Percentiles rank a stretch among this genome's conserved stretches.
phyloP scores from a whole-genome alignment of 805 yeast genomes.

The Yamadazyma phyllophila region DNA sequence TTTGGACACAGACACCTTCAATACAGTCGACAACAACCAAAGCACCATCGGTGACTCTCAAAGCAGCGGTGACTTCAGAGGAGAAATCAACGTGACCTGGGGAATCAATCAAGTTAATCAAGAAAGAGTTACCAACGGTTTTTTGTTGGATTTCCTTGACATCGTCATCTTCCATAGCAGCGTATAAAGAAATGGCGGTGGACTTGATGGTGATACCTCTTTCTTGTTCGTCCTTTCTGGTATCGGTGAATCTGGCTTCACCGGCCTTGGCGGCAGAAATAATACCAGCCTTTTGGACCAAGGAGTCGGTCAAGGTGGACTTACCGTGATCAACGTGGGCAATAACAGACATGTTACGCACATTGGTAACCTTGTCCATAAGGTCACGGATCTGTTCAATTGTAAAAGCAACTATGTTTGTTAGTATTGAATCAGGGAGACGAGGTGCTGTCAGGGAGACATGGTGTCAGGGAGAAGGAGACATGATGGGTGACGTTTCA shows the following conservation, averaged over 20 bases:
- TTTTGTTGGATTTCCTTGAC: constrained; percentile 88
- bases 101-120: constrained; percentile 97
- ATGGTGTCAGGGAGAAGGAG: too few relatives aligned
- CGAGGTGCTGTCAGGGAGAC: background rate
- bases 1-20: constrained; percentile 99
- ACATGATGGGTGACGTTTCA: too few relatives aligned
- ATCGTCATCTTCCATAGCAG: constrained; percentile 84
- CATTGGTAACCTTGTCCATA: constrained; percentile 99
- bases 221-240: constrained; percentile 99
- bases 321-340: constrained; percentile 99
- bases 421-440: constrained; percentile 23
- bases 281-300: constrained; percentile 99
- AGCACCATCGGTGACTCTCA: constrained; percentile 99
- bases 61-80: constrained; percentile 99
- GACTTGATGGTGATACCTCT: constrained; percentile 99
- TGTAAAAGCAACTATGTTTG: constrained; percentile 46
- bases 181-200: constrained; percentile 94
- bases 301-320: constrained; percentile 98
- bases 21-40: constrained; percentile 98
- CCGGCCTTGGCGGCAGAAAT: constrained; percentile 99
- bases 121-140: constrained; percentile 90
- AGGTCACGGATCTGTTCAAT: constrained; percentile 91
- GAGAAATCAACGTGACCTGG: constrained; percentile 99
- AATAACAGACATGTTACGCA: constrained; percentile 99
- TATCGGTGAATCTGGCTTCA: constrained; percentile 99